Base-by-base conservation (phyloP, 768 basidiomycete species). In the Pleurotus ostreatus region DNA sequence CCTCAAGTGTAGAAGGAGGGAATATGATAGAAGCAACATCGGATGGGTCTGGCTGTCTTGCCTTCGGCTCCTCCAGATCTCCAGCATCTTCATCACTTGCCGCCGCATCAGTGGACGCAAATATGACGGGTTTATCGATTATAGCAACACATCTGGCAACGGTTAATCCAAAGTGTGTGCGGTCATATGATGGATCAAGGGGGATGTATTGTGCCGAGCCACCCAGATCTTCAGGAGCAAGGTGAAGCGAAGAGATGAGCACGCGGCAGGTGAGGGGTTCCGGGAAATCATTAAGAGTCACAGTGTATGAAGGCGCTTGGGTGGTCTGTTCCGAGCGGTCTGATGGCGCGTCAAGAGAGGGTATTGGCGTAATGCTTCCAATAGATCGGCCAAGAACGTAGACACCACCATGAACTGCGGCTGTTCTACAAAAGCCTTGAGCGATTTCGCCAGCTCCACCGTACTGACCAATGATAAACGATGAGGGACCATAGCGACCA, bases 401-500 rank as follows among this genome's bases (percentile, higher is more conserved):
- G 9, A 85, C 83, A 0, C 75, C 82, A 15, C 89, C 88, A 47
- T 75, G 76, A 30, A 98, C 95, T 2, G 96, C 96, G 12, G 92
- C 78, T 18, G 89, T 83, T 13, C 94, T 91, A 65, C 84, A 87
- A 63, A 90, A 98, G 2, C 94, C 95, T 70, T 98, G 96, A 0
- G 89, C 81, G 9, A 98, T 84, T 65, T 98, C 96, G 4, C 96
- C 96, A 0, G 88, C 78, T 16, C 94, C 92, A 15, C 96, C 96
- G 66, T 97, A 98, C 62, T 97, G 93, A 0, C 93, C 93, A n/a
- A 98, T 78, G 13, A 98, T 81, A 72, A 94, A 98, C 1, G 94
- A 85, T 70, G 79, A 68, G 2, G 78, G 65, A 2, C 95, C 95
- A 64, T 97, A 98, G 26, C 92, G 79, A 2, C 95, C 94, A 15